Base-by-base conservation (phyloP, 2,329 filamentous ascomycete species). In the Penicillium psychrosexuale region DNA sequence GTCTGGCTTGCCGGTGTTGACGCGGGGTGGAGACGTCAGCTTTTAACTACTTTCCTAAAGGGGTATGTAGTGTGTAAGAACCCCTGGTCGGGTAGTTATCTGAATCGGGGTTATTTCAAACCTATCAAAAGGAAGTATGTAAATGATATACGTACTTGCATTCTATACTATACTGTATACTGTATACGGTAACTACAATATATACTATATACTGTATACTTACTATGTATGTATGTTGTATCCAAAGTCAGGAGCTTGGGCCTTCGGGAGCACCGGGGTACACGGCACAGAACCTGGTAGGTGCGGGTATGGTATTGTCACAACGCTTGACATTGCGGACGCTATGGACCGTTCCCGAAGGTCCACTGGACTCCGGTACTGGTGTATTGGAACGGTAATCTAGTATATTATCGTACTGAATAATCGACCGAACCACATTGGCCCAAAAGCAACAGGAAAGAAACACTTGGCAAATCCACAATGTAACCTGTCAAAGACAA, bases 311-410 rank as follows among this genome's bases (percentile, higher is more conserved):
- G 36, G 51, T 42, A 48, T 22, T 37, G 34, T 22, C 6, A 45
- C 19, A 52, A 28, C 22, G 12, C 12, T 24, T 40, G 47, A 57
- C 39, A 27, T n/a, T 46, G 55, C 52, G 59, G 59, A 60, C 53
- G 44, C 47, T 57, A 57, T 52, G 37, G 44, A 47, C 38, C 58
- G 50, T 58, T 59, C 56, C 56, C 58, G 58, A 43, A 43, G 58
- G 47, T 48, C 58, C 58, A 54, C 39, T 56, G 43, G 53, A 58
- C 57, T 58, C 60, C 52, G 57, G 61, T 64, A 57, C 22, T 24
- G 22, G 22, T 24, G 22, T 24, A 24, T 24, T 24, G 22, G 22
- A 19, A 24, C 5, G 22, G 22, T 24, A 24, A 24, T 24, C 5
- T 4, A 5, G 22, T 24, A 24, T 24, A 24, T 24, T 24, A 19